Conservation (phyloP, 2,329 filamentous ascomycete species). For the Cordyceps cateniannulata region DNA sequence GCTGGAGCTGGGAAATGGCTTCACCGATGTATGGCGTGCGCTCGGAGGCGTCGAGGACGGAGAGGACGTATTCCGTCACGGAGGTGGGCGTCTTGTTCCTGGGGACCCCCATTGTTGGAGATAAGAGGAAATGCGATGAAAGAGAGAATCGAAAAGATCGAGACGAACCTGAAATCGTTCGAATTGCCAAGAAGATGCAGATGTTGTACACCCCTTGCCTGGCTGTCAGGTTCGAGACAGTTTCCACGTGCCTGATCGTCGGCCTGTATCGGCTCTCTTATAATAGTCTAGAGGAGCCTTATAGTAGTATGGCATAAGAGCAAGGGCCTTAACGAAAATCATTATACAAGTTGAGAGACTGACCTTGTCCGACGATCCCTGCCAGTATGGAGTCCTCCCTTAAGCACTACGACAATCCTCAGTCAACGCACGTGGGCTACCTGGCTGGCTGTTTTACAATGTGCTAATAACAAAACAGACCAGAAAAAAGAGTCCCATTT, state of each 20-base stretch:
- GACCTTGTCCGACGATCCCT: too few relatives aligned
- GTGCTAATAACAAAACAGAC: not conserved
- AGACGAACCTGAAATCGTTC: not conserved
- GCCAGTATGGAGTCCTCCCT: too few relatives aligned
- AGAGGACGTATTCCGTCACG: slow-evolving; percentile 14
- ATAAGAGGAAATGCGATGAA: not conserved
- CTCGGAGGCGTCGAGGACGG: slow-evolving; percentile 14
- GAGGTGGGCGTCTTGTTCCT: slow-evolving; percentile 10
- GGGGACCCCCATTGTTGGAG: slow-evolving; percentile 9
- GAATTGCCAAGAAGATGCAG: not conserved
- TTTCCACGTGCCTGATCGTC: not conserved
- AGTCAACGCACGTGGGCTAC: not conserved
- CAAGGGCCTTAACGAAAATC: too few relatives aligned
- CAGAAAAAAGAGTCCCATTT: not conserved
- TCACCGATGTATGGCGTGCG: slow-evolving; percentile 17
- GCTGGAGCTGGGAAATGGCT: slow-evolving; percentile 17
- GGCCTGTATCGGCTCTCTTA: not conserved
- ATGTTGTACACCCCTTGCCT: too few relatives aligned
- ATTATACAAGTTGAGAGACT: too few relatives aligned
- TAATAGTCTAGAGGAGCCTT: not conserved
- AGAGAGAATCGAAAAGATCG: too few relatives aligned
- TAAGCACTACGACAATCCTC: not conserved
- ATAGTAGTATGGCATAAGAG: too few relatives aligned
- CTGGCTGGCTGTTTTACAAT: not conserved
- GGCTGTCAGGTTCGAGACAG: not conserved